Evolutionary conservation across 225 moss, liverwort and hornwort species (phyloP).

Genomic region (Thuidium tamariscinum): DNA sequence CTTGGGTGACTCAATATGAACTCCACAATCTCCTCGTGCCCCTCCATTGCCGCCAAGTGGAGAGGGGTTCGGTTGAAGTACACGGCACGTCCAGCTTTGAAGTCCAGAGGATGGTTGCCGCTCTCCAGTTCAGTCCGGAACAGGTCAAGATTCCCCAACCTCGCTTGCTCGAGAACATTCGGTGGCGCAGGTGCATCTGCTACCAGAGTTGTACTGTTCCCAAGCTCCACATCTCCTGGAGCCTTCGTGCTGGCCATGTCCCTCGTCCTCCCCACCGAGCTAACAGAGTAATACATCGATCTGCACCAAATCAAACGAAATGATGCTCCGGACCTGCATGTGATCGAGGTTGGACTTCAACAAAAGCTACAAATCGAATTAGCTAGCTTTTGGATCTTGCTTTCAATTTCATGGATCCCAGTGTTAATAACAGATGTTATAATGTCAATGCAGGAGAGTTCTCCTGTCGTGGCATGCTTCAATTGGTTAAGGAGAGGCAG

Average conservation of each 20-base stretch:
- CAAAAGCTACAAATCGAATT: too few species aligned
- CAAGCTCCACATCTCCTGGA: not conserved
- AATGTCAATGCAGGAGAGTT: too few species aligned
- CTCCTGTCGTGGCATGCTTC: too few species aligned
- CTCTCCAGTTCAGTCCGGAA: not conserved
- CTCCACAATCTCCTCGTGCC: not conserved
- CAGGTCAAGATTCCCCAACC: not conserved
- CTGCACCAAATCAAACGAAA: not conserved
- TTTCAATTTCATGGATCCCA: too few species aligned
- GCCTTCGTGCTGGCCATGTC: not conserved
- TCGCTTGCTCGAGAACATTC: not conserved
- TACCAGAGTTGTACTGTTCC: not conserved
- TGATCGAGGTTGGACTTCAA: too few species aligned
- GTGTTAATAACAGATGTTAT: too few species aligned
- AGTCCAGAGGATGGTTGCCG: not conserved
- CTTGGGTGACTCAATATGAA: not conserved
- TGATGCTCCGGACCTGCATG: not conserved
- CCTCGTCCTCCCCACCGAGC: not conserved
- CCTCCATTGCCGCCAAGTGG: not conserved
- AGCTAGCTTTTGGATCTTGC: too few species aligned
- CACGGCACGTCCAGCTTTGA: not conserved
- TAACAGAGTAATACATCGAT: not conserved
- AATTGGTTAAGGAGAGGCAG: too few species aligned
- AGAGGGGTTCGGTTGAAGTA: not conserved
- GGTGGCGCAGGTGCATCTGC: not conserved